Percentiles rank a stretch among this genome's conserved stretches.
Conservation (phyloP, 768 basidiomycete genomes). For the Podaxis mareebaensis region DNA sequence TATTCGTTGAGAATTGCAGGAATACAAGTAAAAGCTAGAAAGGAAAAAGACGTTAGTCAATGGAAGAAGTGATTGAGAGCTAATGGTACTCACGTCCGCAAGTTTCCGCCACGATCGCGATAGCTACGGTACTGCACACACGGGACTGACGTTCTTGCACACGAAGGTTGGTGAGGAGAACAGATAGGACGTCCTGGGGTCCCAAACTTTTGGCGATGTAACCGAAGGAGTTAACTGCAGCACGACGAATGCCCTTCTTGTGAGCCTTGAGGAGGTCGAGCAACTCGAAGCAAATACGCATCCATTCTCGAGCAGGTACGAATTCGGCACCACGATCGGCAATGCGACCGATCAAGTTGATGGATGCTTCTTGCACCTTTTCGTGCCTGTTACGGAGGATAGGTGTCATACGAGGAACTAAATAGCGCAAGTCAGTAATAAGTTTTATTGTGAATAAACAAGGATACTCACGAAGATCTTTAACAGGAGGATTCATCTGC, state of each 20-base stretch:
- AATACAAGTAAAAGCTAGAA: conserved; percentile 91
- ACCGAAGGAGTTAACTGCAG: conserved; percentile 98
- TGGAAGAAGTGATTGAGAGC: not conserved
- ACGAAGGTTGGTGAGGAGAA: conserved; percentile 92
- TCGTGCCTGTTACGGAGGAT: conserved; percentile 98
- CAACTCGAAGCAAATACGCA: conserved; percentile 99
- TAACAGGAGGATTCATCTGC: conserved; percentile 99
- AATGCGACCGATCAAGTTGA: conserved; percentile 99
- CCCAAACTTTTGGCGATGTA: conserved; percentile 99
- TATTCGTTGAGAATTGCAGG: conserved; percentile 99
- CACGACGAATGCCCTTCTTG: conserved; percentile 98
- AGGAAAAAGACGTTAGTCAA: conserved; percentile 18
- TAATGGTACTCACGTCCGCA: conserved; percentile 63
- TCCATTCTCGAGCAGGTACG: conserved; percentile 99
- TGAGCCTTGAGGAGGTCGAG: conserved; percentile 97
- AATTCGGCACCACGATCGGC: conserved; percentile 99
- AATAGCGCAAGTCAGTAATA: conserved; percentile 12
- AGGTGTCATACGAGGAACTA: conserved; percentile 99
- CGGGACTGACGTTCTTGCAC: conserved; percentile 99
- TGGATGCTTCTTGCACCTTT: conserved; percentile 99
- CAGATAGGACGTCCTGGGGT: conserved; percentile 96
- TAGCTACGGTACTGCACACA: conserved; percentile 97
- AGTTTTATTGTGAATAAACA: not conserved
- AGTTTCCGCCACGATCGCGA: conserved; percentile 93
- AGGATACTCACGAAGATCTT: conserved; percentile 85